Evolutionary conservation across 1,284 basidiomycete genomes (phyloP).

Genomic region (Anthracocystis panici-leucophaei): DNA sequence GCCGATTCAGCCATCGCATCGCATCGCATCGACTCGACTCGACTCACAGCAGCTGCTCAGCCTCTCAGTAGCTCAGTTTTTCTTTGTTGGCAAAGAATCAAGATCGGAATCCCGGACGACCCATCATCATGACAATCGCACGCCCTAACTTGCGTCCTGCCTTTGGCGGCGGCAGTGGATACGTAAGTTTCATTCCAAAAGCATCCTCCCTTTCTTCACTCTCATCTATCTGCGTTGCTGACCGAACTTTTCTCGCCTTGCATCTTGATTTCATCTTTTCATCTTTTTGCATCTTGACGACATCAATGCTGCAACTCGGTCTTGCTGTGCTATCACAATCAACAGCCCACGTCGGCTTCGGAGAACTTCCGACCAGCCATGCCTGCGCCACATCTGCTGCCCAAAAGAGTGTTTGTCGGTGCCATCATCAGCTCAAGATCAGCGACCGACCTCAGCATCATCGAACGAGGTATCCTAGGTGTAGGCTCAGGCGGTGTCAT

Average conservation of each 20-base stretch:
- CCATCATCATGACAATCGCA: slow-evolving; percentile 34
- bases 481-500: slow-evolving; percentile 61
- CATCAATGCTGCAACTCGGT: not conserved
- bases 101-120: too few relatives aligned
- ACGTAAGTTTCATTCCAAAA: slow-evolving; percentile 22
- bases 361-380: slow-evolving; percentile 55
- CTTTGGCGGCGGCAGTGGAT: slow-evolving; percentile 39
- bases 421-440: slow-evolving; percentile 57
- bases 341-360: slow-evolving; percentile 47
- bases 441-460: slow-evolving; percentile 48
- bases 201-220: not conserved
- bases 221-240: not conserved
- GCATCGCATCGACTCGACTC: too few relatives aligned
- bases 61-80: too few relatives aligned
- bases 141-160: slow-evolving; percentile 32
- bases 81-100: too few relatives aligned
- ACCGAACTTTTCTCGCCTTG: not conserved
- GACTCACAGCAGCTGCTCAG: not conserved
- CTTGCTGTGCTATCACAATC: not conserved
- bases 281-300: not conserved
- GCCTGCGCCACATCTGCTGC: slow-evolving; percentile 53
- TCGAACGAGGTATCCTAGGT: slow-evolving; percentile 58
- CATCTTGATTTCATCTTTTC: not conserved
- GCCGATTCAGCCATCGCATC: too few relatives aligned
- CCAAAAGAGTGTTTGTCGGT: slow-evolving; percentile 61